Evolutionary conservation across 2,329 filamentous ascomycete genomes (phyloP).

Genomic region (Penicillium sp.): DNA sequence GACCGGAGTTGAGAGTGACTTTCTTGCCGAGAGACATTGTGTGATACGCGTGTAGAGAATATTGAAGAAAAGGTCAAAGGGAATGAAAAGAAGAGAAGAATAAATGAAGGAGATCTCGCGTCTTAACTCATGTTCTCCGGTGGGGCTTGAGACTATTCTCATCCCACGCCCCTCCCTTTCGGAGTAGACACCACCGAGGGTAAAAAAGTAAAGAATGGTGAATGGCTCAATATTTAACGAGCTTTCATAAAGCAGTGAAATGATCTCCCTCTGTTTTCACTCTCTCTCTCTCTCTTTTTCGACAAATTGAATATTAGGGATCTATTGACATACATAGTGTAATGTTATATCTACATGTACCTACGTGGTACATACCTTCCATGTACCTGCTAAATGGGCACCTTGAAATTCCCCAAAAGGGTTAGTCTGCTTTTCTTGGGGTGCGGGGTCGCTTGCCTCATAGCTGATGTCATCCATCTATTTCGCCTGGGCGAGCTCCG

Average conservation of each 20-base stretch:
- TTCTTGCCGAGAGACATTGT: conserved; percentile 44
- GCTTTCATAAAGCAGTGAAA: no score
- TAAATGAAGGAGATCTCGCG: background rate
- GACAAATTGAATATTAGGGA: background rate
- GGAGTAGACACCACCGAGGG: conserved; percentile 24
- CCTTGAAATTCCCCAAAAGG: background rate
- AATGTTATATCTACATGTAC: background rate
- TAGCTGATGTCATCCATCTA: background rate
- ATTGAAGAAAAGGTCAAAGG: background rate
- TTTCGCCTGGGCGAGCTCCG: no score
- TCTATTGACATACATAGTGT: background rate
- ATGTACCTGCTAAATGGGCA: no score
- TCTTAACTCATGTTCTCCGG: conserved; percentile 16
- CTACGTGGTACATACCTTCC: background rate
- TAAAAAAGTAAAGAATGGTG: background rate
- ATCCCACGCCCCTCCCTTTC: conserved; percentile 19
- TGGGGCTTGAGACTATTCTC: conserved; percentile 13
- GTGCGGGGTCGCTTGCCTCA: background rate
- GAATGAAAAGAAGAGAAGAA: conserved; percentile 9
- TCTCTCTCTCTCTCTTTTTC: no score
- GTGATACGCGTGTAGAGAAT: conserved; percentile 7
- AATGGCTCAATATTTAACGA: no score
- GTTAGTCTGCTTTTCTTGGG: background rate
- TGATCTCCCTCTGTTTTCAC: no score
- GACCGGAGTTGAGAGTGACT: conserved; percentile 40